A percentile compares a stretch with the other conserved stretches of the same genome.
Conservation (phyloP, 148 eudicot genomes). For the Amaranthus cruentus region DNA sequence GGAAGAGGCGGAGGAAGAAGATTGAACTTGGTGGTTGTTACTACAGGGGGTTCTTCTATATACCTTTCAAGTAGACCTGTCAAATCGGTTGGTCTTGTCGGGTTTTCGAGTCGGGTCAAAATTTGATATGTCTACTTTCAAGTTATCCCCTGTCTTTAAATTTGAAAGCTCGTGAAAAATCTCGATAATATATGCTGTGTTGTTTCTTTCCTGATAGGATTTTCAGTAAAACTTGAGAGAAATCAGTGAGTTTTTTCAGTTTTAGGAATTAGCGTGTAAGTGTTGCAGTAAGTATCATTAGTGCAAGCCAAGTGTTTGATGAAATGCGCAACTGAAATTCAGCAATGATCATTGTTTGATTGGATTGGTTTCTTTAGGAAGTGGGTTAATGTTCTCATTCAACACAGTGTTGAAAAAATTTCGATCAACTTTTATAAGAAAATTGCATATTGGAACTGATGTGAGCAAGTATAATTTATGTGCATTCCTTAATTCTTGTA, state of each 20-base stretch:
- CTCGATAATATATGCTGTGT: not conserved
- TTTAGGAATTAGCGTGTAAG: no score
- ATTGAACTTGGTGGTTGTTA: conserved; percentile 27
- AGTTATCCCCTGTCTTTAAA: not conserved
- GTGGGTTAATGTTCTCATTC: not conserved
- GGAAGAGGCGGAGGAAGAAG: conserved; percentile 98
- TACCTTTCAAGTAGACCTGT: conserved; percentile 4
- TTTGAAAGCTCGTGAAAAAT: not conserved
- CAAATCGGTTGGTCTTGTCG: no score
- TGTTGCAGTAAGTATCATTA: not conserved
- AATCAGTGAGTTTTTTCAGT: no score
- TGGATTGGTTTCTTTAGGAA: not conserved
- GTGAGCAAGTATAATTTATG: conserved; percentile 35
- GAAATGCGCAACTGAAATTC: conserved; percentile 10
- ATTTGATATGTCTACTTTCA: no score
- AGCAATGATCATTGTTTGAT: not conserved
- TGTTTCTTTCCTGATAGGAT: not conserved
- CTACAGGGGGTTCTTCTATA: conserved; percentile 7
- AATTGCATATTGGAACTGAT: conserved; percentile 8
- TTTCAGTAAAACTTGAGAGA: no score
- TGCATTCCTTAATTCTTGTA: conserved; percentile 28
- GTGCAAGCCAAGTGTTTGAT: conserved; percentile 23
- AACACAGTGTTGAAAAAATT: not conserved
- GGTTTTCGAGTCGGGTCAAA: no score
- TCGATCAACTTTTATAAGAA: conserved; percentile 5